A percentile compares a stretch with the other conserved stretches of the same genome.
phyloP scores from a whole-genome alignment of 208 protist genomes.

The Willaertia magna region DNA sequence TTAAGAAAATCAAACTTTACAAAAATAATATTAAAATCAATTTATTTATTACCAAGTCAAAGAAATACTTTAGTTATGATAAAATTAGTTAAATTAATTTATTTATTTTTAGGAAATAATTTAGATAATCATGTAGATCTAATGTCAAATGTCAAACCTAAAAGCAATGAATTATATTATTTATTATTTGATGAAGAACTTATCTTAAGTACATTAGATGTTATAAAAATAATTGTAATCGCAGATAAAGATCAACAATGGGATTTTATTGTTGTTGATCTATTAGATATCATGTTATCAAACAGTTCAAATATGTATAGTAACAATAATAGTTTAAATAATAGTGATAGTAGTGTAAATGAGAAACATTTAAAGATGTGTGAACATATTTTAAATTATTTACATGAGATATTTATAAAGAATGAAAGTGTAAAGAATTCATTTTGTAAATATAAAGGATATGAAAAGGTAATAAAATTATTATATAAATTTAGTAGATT shows the following conservation, averaged over 20 bases:
- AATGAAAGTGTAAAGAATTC: background rate
- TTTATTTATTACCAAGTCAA: background rate
- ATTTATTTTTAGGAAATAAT: background rate
- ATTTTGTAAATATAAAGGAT: background rate
- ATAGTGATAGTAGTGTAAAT: background rate
- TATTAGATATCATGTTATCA: background rate
- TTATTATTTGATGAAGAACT: slow-evolving; percentile 5
- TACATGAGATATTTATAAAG: background rate
- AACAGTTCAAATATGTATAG: background rate
- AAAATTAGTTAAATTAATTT: background rate
- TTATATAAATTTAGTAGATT: background rate
- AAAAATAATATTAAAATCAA: background rate
- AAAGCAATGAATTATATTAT: background rate
- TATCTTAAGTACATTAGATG: background rate
- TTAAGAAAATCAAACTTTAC: background rate
- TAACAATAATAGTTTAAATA: no score
- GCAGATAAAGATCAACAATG: background rate
- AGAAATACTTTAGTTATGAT: background rate
- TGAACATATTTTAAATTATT: background rate
- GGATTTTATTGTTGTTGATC: background rate
- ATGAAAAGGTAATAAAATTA: background rate
- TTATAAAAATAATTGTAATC: background rate
- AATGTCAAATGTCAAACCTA: background rate
- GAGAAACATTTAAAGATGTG: background rate
- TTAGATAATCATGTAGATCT: background rate